A percentile compares a stretch with the other conserved stretches of the same genome.
These are phyloP conservation scores for Candida palmyrensis DNA, from an alignment of 805 yeast genomes.

Conservation along the genomic window DNA sequence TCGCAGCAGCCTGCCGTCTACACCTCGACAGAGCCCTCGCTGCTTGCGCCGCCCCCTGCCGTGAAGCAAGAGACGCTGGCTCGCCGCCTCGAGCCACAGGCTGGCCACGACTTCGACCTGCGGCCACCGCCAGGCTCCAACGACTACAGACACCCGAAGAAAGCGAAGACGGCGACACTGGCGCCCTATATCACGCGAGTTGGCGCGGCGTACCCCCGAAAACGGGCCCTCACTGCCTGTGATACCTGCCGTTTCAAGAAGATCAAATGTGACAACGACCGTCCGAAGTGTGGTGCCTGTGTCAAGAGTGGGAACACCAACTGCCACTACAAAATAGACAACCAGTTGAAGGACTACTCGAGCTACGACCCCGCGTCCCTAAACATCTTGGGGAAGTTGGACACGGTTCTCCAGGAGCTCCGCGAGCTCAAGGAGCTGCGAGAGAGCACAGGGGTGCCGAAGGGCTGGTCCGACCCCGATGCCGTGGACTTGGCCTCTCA, in stretches of 20 bases:
- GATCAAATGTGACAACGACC: conserved; percentile 31
- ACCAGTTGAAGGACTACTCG: conserved; percentile 14
- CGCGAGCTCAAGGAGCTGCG: conserved; percentile 13
- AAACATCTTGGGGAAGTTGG: conserved; percentile 23
- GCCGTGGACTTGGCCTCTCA: too few species aligned
- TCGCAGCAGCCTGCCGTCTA: too few species aligned
- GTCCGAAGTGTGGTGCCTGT: conserved; percentile 33
- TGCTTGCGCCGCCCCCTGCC: too few species aligned
- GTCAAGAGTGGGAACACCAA: conserved; percentile 17
- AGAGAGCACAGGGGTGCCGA: too few species aligned
- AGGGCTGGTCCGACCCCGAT: too few species aligned
- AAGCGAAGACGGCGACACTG: too few species aligned
- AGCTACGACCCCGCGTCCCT: conserved; percentile 22
- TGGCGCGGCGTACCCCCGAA: conserved; percentile 14
- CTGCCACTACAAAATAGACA: conserved; percentile 29
- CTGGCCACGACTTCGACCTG: too few species aligned
- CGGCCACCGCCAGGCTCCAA: too few species aligned
- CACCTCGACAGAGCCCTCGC: too few species aligned
- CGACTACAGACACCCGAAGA: too few species aligned
- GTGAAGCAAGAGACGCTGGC: too few species aligned
- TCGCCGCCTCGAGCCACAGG: too few species aligned
- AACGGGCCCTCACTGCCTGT: conserved; percentile 34
- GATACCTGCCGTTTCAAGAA: conserved; percentile 32
- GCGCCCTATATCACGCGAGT: conserved; percentile 4
- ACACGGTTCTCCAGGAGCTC: conserved; percentile 21